phyloP scores from a whole-genome alignment of 169 alveolate genomes.

The Cystoisospora suis region DNA sequence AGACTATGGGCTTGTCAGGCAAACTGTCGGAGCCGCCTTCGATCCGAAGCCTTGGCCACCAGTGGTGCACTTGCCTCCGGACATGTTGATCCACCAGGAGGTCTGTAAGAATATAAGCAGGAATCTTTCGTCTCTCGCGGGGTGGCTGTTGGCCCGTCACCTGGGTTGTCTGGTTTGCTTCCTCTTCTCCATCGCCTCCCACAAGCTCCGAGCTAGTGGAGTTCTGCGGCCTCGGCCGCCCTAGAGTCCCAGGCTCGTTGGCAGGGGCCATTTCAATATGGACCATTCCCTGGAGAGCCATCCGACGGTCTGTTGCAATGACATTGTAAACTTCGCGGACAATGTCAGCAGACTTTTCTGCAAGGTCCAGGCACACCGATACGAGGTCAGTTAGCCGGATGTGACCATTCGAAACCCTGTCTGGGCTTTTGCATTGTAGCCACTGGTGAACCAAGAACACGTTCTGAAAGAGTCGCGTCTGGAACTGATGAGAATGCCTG shows the following conservation, averaged over 20 bases:
- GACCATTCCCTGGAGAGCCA: slow-evolving; percentile 37
- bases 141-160: background rate
- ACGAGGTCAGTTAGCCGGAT: slow-evolving; percentile 5
- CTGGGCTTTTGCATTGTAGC: background rate
- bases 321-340: slow-evolving; percentile 6
- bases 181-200: slow-evolving; percentile 5
- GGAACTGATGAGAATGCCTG: slow-evolving; percentile 26
- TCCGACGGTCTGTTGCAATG: slow-evolving; percentile 20
- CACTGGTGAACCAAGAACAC: slow-evolving; percentile 21
- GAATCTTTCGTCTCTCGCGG: background rate
- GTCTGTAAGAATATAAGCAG: slow-evolving; percentile 1
- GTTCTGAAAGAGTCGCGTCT: slow-evolving; percentile 28
- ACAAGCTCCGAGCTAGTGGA: background rate
- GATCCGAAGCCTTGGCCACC: slow-evolving; percentile 29
- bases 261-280: background rate
- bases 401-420: background rate
- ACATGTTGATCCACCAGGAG: slow-evolving; percentile 6
- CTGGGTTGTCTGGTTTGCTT: background rate
- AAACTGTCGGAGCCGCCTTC: background rate
- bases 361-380: slow-evolving; percentile 30
- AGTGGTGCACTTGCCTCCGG: background rate
- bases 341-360: slow-evolving; percentile 6
- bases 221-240: background rate
- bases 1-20: background rate
- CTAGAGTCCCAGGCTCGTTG: background rate